phyloP scores from a whole-genome alignment of 768 basidiomycete species.

The Rhodosporidiobolus sp. region DNA sequence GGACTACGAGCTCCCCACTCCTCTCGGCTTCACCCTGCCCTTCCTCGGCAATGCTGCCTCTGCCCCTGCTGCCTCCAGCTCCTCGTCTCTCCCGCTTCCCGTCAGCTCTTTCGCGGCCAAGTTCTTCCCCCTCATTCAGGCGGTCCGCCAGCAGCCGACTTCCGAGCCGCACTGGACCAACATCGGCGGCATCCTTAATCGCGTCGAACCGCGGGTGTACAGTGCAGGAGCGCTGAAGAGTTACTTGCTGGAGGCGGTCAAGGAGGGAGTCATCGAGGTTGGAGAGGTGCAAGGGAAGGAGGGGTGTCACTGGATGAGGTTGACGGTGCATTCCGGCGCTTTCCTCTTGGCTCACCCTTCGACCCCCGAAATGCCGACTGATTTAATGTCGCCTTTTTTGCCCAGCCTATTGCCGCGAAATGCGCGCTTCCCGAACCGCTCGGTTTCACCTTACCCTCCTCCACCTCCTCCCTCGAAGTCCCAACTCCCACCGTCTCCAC shows the following conservation, averaged over 20 bases:
- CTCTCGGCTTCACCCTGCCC: background rate
- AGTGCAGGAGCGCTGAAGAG: background rate
- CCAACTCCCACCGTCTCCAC: background rate
- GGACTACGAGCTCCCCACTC: background rate
- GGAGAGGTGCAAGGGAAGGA: constrained; percentile 6
- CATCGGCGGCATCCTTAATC: background rate
- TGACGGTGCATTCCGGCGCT: too few species aligned
- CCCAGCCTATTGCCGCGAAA: too few species aligned
- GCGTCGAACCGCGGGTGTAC: background rate
- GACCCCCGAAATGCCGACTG: too few species aligned
- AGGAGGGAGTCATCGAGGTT: background rate
- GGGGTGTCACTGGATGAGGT: background rate
- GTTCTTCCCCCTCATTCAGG: background rate
- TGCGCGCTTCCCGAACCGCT: too few species aligned
- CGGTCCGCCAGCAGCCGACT: background rate
- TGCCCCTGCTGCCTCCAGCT: too few species aligned
- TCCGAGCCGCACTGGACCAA: background rate
- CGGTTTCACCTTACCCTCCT: background rate
- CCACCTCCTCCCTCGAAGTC: background rate
- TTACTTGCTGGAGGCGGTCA: background rate
- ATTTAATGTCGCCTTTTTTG: too few species aligned
- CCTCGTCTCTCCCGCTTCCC: too few species aligned
- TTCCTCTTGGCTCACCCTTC: too few species aligned
- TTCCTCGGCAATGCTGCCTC: too few species aligned
- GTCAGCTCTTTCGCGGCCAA: too few species aligned